phyloP scores from a whole-genome alignment of 768 basidiomycete genomes.

The Auricularia cornea region DNA sequence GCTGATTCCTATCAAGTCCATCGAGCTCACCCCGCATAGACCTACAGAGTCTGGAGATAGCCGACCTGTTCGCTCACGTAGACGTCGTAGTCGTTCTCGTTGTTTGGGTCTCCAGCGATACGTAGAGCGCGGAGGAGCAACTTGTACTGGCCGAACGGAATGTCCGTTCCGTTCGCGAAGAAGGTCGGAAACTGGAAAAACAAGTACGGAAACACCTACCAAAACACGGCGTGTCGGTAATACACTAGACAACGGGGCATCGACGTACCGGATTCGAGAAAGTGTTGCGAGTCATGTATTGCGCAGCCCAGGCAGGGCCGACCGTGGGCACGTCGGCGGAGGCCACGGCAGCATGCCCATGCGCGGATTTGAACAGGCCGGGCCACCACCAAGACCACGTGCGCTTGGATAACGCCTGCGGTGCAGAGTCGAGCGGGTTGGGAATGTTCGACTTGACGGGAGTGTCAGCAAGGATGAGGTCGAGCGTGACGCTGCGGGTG shows the following conservation, averaged over 20 bases:
- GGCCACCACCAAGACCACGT: not conserved
- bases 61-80: not conserved
- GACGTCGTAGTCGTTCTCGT: not conserved
- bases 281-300: not conserved
- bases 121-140: slow-evolving; percentile 3
- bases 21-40: too few relatives aligned
- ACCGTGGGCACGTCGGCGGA: not conserved
- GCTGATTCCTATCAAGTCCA: too few relatives aligned
- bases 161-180: not conserved
- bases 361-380: not conserved
- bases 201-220: not conserved
- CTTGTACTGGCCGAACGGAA: not conserved
- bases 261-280: not conserved
- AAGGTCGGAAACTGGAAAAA: not conserved
- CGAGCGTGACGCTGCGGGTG: slow-evolving; percentile 2
- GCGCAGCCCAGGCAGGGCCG: not conserved
- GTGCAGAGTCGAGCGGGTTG: not conserved
- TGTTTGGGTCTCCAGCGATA: not conserved
- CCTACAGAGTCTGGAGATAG: too few relatives aligned
- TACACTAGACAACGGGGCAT: too few relatives aligned
- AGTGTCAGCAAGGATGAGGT: slow-evolving; percentile 2
- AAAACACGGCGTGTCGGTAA: too few relatives aligned
- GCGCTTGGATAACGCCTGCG: not conserved
- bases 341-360: not conserved
- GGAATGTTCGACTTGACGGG: slow-evolving; percentile 1